These are phyloP conservation scores for Platanthera zijinensis DNA, from an alignment of 106 monocot species.

Conservation along the genomic window DNA sequence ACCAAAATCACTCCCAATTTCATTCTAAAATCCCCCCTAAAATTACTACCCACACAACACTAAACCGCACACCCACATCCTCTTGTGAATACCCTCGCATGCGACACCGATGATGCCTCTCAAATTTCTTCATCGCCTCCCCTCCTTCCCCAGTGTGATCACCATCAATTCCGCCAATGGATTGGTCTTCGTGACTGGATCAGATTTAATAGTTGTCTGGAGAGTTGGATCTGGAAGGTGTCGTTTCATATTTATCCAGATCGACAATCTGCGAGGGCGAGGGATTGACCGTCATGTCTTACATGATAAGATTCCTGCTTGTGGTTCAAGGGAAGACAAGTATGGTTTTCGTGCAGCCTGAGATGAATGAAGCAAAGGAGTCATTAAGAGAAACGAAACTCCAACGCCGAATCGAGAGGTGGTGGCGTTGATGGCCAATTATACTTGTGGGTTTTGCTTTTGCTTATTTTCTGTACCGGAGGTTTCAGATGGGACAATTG, in stretches of 20 bases:
- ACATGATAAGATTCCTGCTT: conserved; percentile 53
- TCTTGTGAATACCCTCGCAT: too few relatives aligned
- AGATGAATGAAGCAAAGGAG: conserved; percentile 39
- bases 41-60: too few relatives aligned
- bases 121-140: conserved; percentile 34
- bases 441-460: conserved; percentile 58
- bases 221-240: conserved; percentile 30
- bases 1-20: too few relatives aligned
- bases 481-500: conserved; percentile 83
- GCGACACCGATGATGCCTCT: not conserved
- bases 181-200: conserved; percentile 32
- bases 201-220: conserved; percentile 23
- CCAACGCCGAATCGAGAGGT: not conserved
- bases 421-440: conserved; percentile 40
- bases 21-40: too few relatives aligned
- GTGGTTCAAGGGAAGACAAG: conserved; percentile 29
- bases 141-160: conserved; percentile 20
- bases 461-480: conserved; percentile 70
- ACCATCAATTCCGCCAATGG: conserved; percentile 42
- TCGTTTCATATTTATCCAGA: conserved; percentile 22
- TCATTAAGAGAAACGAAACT: conserved; percentile 8
- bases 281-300: conserved; percentile 29
- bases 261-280: conserved; percentile 19
- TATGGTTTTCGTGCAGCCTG: conserved; percentile 45
- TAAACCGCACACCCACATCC: too few relatives aligned